Evolutionary conservation across 116 monocot species (phyloP), one percentile per base, ranked within the genome.

Genomic region (Cymodocea nodosa): DNA sequence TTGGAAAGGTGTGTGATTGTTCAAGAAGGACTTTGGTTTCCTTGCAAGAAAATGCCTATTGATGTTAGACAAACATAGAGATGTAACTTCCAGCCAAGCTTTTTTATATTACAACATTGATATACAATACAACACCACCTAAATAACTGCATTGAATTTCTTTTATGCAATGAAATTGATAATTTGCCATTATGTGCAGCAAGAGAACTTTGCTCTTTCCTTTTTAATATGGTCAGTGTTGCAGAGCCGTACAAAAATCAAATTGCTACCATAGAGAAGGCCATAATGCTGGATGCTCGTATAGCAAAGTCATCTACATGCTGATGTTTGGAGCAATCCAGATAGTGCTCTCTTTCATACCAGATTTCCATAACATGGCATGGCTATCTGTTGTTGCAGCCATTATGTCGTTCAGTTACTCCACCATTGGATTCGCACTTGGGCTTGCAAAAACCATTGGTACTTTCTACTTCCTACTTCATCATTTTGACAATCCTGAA

Each of bases 341-440:
- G 70, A 55, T 85, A 12, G 2, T 83, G 15, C 71, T 74, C 53
- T 85, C 85, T 30, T 76, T 75, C 57, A 89, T 89, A 54, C 85
- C 89, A 0, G 85, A 83, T 55, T 83, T 89, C 35, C 85, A 85
- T 35, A 76, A 81, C 56, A 85, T 89, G 85, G 85, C 65, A 40
- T 89, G 83, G 85, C 85, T 89, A 34, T 89, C 85, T 1, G 48
- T 76, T 62, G 30, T 83, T 9, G 85, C 89, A 2, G 85, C 89
- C 11, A 64, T 72, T 53, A 89, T 89, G 89, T 89, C 89, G 4
- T 89, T 85, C 69, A 73, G 75, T 62, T 89, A 89, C 56, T 78
- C 89, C 4, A 75, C 63, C 59, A 83, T 89, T 36, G 89, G 85
- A 19, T 69, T 81, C 18, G 76, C 25, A 2, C 83, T 89, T 23